Conservation (phyloP, 345 rosid species). For the Eucalyptus grandis region DNA sequence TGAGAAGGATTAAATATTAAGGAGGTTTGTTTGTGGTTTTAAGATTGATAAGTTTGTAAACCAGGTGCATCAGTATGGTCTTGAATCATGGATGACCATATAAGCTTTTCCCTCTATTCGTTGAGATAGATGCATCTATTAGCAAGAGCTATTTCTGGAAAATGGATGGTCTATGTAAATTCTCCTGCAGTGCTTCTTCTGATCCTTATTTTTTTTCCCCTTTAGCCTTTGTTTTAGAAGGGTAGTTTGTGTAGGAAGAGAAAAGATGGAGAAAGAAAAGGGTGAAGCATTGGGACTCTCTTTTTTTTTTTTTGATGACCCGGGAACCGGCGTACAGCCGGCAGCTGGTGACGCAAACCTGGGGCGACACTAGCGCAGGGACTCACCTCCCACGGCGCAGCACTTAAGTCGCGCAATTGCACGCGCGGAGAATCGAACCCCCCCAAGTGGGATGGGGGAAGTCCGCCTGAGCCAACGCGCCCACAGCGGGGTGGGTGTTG, state of each 20-base stretch:
- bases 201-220: not conserved
- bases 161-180: not conserved
- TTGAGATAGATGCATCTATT: not conserved
- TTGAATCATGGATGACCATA: not conserved
- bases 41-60: not conserved
- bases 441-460: no score
- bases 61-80: not conserved
- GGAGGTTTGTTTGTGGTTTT: not conserved
- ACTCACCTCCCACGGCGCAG: no score
- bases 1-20: not conserved
- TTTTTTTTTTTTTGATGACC: no score
- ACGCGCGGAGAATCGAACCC: no score
- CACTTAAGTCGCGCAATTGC: no score
- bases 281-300: not conserved
- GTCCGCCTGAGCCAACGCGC: fast-evolving
- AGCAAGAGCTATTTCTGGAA: not conserved
- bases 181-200: not conserved
- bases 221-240: not conserved
- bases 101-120: not conserved
- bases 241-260: not conserved
- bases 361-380: no score
- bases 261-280: not conserved
- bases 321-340: no score
- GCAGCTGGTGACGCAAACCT: fast-evolving
- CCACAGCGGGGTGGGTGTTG: not conserved